Evolutionary conservation across 129 eudicot genomes (phyloP).

Genomic region (carrot (Daucus carota)): DH1_v3.0 NC_030386.2:36606001-36606500

Average conservation of each 20-base stretch:
- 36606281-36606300: not conserved
- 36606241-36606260: not conserved
- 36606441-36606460: not conserved
- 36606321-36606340: not conserved
- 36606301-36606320: not conserved
- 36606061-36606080: not conserved
- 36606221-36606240: not conserved
- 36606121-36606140: not conserved
- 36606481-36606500: not conserved
- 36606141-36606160: not conserved
- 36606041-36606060: not conserved
- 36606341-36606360: not conserved
- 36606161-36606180: not conserved
- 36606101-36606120: slow-evolving; percentile 1
- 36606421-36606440: not conserved
- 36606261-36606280: not conserved
- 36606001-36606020: not conserved
- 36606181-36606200: not conserved
- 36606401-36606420: not conserved
- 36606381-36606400: not conserved
- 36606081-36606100: slow-evolving; percentile 5
- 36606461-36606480: not conserved
- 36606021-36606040: not conserved
- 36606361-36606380: not conserved
- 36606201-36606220: not conserved